A percentile compares a stretch with the other conserved stretches of the same genome.
Evolutionary conservation across 129 eudicot species (phyloP).

Genomic region (Escallonia rubra): DNA sequence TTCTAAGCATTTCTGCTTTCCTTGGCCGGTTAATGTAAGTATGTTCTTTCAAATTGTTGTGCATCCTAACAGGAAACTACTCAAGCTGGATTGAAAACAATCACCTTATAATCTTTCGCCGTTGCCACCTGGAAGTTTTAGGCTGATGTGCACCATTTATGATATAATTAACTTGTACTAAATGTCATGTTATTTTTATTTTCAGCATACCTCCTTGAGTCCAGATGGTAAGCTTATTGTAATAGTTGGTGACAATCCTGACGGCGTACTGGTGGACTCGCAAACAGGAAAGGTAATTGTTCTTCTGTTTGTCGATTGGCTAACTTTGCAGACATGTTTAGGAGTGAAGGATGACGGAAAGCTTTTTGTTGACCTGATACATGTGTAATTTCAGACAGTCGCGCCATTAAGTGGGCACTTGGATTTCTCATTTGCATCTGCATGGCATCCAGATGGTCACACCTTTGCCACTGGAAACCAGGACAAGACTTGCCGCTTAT

Average conservation of each 20-base stretch:
- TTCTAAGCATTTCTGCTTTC: slow-evolving; percentile 57
- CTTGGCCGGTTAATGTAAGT: slow-evolving; percentile 96
- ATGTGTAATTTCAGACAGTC: slow-evolving; percentile 39
- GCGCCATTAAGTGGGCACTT: slow-evolving; percentile 65
- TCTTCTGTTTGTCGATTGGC: neutral
- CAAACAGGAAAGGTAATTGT: slow-evolving; percentile 60
- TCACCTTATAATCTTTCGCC: neutral
- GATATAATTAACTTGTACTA: too few relatives aligned
- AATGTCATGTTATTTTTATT: neutral
- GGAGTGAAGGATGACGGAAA: neutral
- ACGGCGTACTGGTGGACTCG: slow-evolving; percentile 81
- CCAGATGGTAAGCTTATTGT: slow-evolving; percentile 66
- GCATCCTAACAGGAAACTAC: neutral
- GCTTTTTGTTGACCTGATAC: neutral
- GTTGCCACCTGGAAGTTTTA: too few relatives aligned
- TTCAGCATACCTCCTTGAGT: slow-evolving; percentile 92
- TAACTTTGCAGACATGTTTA: neutral
- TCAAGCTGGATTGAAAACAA: neutral
- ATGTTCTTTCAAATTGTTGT: neutral
- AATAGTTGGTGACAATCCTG: slow-evolving; percentile 76
- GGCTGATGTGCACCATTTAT: neutral
- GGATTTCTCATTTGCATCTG: slow-evolving; percentile 86
- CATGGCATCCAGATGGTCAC: slow-evolving; percentile 79
- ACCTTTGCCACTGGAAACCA: slow-evolving; percentile 84
- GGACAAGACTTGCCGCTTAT: slow-evolving; percentile 85